Conservation (phyloP, 257 asterid species). For the Nemophila menziesii region DNA sequence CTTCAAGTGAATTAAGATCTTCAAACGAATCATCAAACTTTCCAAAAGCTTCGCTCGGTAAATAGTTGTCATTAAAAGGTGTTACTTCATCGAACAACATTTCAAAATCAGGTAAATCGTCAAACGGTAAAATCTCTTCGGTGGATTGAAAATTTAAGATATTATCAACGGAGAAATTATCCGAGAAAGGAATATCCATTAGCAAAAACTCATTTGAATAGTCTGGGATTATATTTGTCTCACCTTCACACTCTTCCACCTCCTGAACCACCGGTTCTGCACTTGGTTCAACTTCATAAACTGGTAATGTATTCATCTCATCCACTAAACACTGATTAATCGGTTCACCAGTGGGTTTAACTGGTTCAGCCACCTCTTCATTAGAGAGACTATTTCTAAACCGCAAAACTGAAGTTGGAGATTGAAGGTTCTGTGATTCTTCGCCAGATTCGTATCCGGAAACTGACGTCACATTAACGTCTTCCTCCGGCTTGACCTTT, state of each 20-base stretch:
- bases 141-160: conserved; percentile 22
- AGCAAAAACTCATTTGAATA: conserved; percentile 25
- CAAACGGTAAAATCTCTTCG: conserved; percentile 19
- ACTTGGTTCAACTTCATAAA: neutral
- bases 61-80: neutral
- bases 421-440: conserved; percentile 20
- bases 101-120: conserved; percentile 2
- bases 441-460: conserved; percentile 34
- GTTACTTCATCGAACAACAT: neutral
- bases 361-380: conserved; percentile 2
- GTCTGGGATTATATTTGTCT: conserved; percentile 15
- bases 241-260: conserved; percentile 28
- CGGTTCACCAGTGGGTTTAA: neutral
- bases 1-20: conserved; percentile 7
- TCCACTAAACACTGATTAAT: neutral
- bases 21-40: conserved; percentile 9
- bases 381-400: conserved; percentile 14
- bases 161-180: conserved; percentile 30
- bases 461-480: conserved; percentile 8
- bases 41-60: neutral
- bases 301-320: neutral
- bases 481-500: conserved; percentile 8
- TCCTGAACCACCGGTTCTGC: neutral
- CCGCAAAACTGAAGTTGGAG: conserved; percentile 19
- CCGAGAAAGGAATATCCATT: conserved; percentile 27